phyloP scores from a whole-genome alignment of 2,329 filamentous ascomycete genomes.

The Byssothecium circinans region DNA sequence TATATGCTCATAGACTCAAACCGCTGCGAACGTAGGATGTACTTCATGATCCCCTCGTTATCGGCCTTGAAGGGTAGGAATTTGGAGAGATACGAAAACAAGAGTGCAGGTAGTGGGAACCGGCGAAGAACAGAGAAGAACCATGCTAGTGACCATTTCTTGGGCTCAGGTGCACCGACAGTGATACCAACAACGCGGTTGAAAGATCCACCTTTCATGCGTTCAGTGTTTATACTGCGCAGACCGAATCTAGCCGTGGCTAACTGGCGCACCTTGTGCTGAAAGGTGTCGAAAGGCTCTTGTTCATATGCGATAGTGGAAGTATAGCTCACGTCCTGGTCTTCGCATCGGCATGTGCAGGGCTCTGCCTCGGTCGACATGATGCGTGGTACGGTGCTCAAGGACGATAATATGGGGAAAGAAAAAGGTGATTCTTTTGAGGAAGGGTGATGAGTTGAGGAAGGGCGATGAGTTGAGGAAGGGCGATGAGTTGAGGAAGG shows the following conservation, averaged over 20 bases:
- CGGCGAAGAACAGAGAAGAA: neutral
- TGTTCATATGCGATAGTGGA: neutral
- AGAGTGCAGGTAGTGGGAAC: too few species aligned
- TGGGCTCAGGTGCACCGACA: conserved; percentile 2
- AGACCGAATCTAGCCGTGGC: neutral
- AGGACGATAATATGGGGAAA: too few species aligned
- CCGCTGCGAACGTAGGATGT: conserved; percentile 16
- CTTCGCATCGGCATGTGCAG: conserved; percentile 4
- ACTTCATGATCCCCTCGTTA: neutral
- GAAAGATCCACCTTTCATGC: conserved; percentile 22
- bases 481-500: too few species aligned
- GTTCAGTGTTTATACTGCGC: conserved; percentile 11
- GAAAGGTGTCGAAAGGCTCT: neutral
- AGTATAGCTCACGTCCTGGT: neutral
- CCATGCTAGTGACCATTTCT: conserved; percentile 1
- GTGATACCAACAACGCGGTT: conserved; percentile 25
- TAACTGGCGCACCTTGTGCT: conserved; percentile 5
- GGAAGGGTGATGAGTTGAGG: too few species aligned
- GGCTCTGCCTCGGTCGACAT: too few species aligned
- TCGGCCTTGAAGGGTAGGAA: neutral
- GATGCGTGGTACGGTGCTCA: too few species aligned
- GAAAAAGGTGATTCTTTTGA: too few species aligned
- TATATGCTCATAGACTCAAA: too few species aligned
- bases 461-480: too few species aligned
- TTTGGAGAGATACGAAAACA: neutral